Percentiles rank a stretch among this genome's conserved stretches.
Conservation (phyloP, 2,329 filamentous ascomycete genomes). For the Beauveria brongniartii region DNA sequence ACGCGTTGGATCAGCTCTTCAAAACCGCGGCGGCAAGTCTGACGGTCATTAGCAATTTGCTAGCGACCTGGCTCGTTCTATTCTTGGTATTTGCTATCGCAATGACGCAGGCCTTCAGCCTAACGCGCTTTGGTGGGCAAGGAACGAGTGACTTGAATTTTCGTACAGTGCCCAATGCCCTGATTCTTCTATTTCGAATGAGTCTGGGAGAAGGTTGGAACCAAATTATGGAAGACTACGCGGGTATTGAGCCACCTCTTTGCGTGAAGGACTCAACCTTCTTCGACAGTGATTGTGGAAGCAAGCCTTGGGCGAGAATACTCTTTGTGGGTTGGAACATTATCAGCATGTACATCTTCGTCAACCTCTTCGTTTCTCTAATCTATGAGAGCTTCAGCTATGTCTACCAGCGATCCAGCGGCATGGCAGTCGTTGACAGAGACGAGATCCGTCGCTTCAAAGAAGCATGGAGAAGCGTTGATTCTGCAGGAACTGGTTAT, state of each 20-base stretch:
- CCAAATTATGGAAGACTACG: constrained; percentile 91
- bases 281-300: constrained; percentile 87
- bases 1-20: constrained; percentile 95
- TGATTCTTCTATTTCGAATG: constrained; percentile 88
- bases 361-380: constrained; percentile 94
- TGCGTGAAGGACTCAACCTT: constrained; percentile 69
- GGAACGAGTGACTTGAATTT: constrained; percentile 82
- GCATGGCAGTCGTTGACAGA: constrained; percentile 80
- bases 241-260: constrained; percentile 66
- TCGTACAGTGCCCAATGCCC: constrained; percentile 83
- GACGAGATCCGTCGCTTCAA: constrained; percentile 97
- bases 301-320: constrained; percentile 75
- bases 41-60: constrained; percentile 78
- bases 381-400: constrained; percentile 99
- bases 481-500: constrained; percentile 83
- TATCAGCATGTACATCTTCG: constrained; percentile 99
- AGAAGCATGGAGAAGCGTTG: constrained; percentile 93
- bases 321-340: constrained; percentile 98
- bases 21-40: constrained; percentile 95
- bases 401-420: constrained; percentile 92
- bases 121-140: constrained; percentile 73
- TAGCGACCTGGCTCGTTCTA: constrained; percentile 95
- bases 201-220: constrained; percentile 97
- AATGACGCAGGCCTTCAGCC: constrained; percentile 87
- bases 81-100: constrained; percentile 96